Base-by-base conservation (phyloP, 2,329 filamentous ascomycete species). In the Aspergillus costaricaensis region DNA sequence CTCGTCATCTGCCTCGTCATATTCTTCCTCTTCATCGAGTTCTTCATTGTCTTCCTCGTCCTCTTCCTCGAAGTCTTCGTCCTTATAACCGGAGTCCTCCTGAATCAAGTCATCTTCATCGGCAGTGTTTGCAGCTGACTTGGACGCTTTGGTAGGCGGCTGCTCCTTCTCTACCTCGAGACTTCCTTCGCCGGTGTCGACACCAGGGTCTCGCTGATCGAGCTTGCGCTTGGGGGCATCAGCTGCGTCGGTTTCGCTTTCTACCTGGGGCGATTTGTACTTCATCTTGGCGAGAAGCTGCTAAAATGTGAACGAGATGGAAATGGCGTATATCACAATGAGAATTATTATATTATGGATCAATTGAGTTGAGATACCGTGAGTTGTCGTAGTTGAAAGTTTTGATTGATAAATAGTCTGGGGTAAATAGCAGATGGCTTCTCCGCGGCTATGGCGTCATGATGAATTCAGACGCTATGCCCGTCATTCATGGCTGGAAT, bases 201-300 rank as follows among this genome's bases (percentile, higher is more conserved):
- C 2, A 50, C 53, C 27, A 15, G 54, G n/a, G n/a, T 23, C 17
- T 41, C 62, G 57, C 43, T 61, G 51, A 14, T 50, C 54, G 39
- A 59, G 58, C 48, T 68, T 68, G 52, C 67, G 65, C 59, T 68
- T 68, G 4, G 55, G 39, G 6, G 59, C 44, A 7, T 56, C 59
- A 23, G 59, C 39, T 6, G 50, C 52, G 53, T 67, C 66, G 5
- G 62, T 62, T n/a, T 67, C 65, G 5, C 67, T 64, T 59, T 68
- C 65, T 15, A 68, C 65, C 12, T 62, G 32, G 4, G 67, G 67
- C 7, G 61, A 47, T 55, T 65, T 62, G 59, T 68, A 67, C 47
- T 63, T 65, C 64, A 68, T 68, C 54, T 51, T 64, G 32, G 7
- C 4, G n/a, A 3, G 39, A 4, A 32, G 17, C 7, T 48, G 27